Evolutionary conservation across 2,329 filamentous ascomycete genomes (phyloP), one percentile per base, ranked within the genome.

Genomic region (Graphilbum sp.): DNA sequence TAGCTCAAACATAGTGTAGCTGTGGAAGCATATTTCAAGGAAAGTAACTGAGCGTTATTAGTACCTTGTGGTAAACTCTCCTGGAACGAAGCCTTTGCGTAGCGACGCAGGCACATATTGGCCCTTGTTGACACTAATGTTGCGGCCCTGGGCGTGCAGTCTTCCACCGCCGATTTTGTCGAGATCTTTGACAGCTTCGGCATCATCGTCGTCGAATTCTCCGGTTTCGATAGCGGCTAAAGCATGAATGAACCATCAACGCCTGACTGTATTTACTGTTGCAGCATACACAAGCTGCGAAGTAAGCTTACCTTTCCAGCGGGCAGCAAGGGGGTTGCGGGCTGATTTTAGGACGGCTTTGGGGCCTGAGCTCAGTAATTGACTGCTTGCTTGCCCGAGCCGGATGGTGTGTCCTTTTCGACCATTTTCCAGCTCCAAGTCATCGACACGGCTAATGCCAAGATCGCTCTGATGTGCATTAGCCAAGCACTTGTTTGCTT

Each of bases 201-300:
- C 45, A 15, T 47, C 45, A 9, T 46, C 44, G n/a, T 47, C 45
- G 29, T 47, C 44, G 19, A 47, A 47, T 2, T 34, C 38, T 5
- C 45, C 45, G 3, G 38, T 25, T 3, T 38, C 12, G 16, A 47
- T 44, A 1, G 45, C 45, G 13, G 15, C 45, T 46, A 17, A n/a
- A n/a, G n/a, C n/a, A n/a, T n/a, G n/a, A n/a, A n/a, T 7, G 12
- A 32, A 5, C 5, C n/a, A 25, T 8, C n/a, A n/a, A n/a, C n/a
- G n/a, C n/a, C n/a, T n/a, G n/a, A n/a, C n/a, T n/a, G n/a, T n/a
- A n/a, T n/a, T n/a, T n/a, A n/a, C n/a, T n/a, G n/a, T n/a, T n/a
- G n/a, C n/a, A 35, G 20, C 23, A 5, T 32, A 20, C 5, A 31
- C 5, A 20, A n/a, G 2, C 5, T 6, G 11, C 11, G 25, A 24